These are phyloP conservation scores for Aegilops umbellulata DNA, from an alignment of 176 grass and related monocot genomes.

Conservation along the genomic window DNA sequence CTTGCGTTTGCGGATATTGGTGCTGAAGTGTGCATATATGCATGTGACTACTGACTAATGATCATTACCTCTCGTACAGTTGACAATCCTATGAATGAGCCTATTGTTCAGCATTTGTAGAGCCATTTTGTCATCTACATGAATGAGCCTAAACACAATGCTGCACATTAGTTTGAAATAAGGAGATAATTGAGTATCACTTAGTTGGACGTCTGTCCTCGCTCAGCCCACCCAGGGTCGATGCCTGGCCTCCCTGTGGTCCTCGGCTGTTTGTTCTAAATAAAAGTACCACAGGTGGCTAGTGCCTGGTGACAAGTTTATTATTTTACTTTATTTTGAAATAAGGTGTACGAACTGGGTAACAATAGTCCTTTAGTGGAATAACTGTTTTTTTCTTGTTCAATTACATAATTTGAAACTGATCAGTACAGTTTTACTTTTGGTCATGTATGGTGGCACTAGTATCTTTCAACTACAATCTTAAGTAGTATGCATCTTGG, in stretches of 20 bases:
- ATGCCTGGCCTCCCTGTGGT: background rate
- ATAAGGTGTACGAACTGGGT: background rate
- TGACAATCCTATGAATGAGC: background rate
- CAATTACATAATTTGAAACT: background rate
- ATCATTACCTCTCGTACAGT: background rate
- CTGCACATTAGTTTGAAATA: background rate
- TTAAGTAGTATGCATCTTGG: background rate
- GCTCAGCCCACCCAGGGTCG: background rate
- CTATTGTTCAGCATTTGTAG: background rate
- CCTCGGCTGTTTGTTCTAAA: background rate
- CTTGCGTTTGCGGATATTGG: background rate
- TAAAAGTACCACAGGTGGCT: background rate
- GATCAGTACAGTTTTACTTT: background rate
- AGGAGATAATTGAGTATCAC: background rate
- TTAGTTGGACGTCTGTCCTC: background rate
- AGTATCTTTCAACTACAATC: background rate
- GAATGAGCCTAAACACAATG: background rate
- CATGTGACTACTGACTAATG: background rate
- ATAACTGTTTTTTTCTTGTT: background rate
- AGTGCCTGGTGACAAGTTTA: background rate
- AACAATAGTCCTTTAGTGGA: background rate
- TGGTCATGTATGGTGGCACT: background rate
- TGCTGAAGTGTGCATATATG: slow-evolving; percentile 1
- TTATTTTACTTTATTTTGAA: background rate
- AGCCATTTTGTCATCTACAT: background rate